Conservation (phyloP, 352 stramenopile species). For the Thraustochytrium sp. region DNA sequence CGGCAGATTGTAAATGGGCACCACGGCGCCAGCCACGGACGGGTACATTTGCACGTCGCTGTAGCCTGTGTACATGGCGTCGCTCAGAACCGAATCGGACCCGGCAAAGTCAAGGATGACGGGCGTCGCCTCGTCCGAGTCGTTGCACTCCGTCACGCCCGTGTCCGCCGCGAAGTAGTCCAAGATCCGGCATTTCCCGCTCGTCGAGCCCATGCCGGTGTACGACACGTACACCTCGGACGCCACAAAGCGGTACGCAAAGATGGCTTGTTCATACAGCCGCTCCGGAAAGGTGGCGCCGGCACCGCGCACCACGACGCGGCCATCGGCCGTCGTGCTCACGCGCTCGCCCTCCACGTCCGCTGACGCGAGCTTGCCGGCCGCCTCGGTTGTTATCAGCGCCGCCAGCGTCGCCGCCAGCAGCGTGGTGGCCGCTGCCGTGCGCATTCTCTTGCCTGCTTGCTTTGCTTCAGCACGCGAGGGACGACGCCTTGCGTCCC, state of each 20-base stretch:
- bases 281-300: slow-evolving; percentile 21
- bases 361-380: too few relatives aligned
- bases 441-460: too few relatives aligned
- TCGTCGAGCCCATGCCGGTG: neutral
- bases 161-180: neutral
- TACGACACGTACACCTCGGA: neutral
- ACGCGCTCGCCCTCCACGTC: neutral
- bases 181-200: slow-evolving; percentile 22
- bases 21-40: slow-evolving; percentile 14
- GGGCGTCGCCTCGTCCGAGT: neutral
- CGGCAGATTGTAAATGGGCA: slow-evolving; percentile 21
- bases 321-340: neutral
- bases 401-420: too few relatives aligned
- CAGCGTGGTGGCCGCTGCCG: too few relatives aligned
- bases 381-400: too few relatives aligned
- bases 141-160: too few relatives aligned
- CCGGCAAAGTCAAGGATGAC: slow-evolving; percentile 36
- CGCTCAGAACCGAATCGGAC: neutral
- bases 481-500: too few relatives aligned
- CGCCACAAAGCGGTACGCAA: neutral
- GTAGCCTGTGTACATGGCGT: neutral
- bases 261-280: neutral
- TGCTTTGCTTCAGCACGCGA: too few relatives aligned
- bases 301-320: neutral
- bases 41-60: slow-evolving; percentile 43